These are phyloP conservation scores for Eimeria falciformis DNA, from an alignment of 169 alveolate species.

Conservation along the genomic window DNA sequence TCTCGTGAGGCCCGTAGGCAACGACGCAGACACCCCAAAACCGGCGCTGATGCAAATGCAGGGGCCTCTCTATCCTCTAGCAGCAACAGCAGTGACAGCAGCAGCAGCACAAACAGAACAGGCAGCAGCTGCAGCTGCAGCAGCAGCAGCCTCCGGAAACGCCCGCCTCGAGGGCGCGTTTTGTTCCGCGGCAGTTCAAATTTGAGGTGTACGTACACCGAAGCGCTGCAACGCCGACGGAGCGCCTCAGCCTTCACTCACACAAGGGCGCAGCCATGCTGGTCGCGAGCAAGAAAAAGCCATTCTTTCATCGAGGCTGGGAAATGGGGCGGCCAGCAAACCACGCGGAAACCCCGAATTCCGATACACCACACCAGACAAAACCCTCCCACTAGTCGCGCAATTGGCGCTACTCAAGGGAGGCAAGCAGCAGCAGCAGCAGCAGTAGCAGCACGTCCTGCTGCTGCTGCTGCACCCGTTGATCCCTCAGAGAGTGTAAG, in stretches of 20 bases:
- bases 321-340: too few relatives aligned
- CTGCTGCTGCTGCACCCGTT: slow-evolving; percentile 3
- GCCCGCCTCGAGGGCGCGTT: not conserved
- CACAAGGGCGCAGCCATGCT: too few relatives aligned
- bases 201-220: not conserved
- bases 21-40: not conserved
- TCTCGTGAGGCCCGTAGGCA: slow-evolving; percentile 36
- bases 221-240: slow-evolving; percentile 4
- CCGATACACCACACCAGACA: too few relatives aligned
- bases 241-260: slow-evolving; percentile 32
- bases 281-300: too few relatives aligned
- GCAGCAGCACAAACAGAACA: slow-evolving; percentile 48
- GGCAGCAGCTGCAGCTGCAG: slow-evolving; percentile 53
- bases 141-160: not conserved
- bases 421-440: slow-evolving; percentile 2
- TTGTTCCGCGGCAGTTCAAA: not conserved
- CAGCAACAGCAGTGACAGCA: slow-evolving; percentile 46
- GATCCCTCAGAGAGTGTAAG: too few relatives aligned
- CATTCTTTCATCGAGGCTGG: too few relatives aligned
- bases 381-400: too few relatives aligned
- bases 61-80: not conserved
- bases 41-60: not conserved
- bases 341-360: too few relatives aligned
- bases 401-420: not conserved
- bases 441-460: not conserved